Evolutionary conservation across 495 filamentous ascomycete genomes (phyloP).

Genomic region (Elasticomyces elasticus): DNA sequence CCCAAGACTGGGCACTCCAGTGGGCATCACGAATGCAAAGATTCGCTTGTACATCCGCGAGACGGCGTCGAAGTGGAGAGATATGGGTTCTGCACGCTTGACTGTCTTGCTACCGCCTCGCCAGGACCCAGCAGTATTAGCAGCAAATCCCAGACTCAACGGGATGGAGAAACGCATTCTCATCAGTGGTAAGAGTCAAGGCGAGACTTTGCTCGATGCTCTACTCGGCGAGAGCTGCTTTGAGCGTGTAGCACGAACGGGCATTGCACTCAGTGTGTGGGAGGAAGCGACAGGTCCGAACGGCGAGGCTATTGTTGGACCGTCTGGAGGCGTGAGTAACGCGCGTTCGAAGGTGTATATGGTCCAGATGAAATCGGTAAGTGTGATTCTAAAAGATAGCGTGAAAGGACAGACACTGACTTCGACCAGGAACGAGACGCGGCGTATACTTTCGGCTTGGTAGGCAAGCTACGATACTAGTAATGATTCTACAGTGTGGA

Average conservation of each 20-base stretch:
- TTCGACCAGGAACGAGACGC: conserved; percentile 22
- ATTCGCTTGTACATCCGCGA: conserved; percentile 74
- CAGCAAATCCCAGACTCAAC: conserved; percentile 24
- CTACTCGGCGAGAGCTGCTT: conserved; percentile 77
- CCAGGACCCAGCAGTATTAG: conserved; percentile 24
- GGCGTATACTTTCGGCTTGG: conserved; percentile 26
- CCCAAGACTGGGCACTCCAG: conserved; percentile 37
- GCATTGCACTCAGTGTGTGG: conserved; percentile 80
- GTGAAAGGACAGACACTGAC: neutral
- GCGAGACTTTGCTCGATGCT: conserved; percentile 65
- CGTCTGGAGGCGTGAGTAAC: conserved; percentile 58
- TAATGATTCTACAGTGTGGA: neutral
- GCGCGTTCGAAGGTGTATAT: conserved; percentile 70
- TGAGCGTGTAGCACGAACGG: conserved; percentile 67
- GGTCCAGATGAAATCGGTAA: conserved; percentile 47
- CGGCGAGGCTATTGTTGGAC: conserved; percentile 55
- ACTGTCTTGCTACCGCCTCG: conserved; percentile 63
- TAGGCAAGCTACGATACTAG: conserved; percentile 26
- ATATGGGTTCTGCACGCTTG: conserved; percentile 74
- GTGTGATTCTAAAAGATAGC: conserved; percentile 8
- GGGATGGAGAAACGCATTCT: conserved; percentile 70
- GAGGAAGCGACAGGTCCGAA: conserved; percentile 64
- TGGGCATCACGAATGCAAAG: conserved; percentile 65
- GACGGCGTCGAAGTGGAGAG: conserved; percentile 70
- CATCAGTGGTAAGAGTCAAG: conserved; percentile 56